These are phyloP conservation scores for Fermentozyma sake DNA, from an alignment of 1,139 yeast genomes.

Conservation along the genomic window DNA sequence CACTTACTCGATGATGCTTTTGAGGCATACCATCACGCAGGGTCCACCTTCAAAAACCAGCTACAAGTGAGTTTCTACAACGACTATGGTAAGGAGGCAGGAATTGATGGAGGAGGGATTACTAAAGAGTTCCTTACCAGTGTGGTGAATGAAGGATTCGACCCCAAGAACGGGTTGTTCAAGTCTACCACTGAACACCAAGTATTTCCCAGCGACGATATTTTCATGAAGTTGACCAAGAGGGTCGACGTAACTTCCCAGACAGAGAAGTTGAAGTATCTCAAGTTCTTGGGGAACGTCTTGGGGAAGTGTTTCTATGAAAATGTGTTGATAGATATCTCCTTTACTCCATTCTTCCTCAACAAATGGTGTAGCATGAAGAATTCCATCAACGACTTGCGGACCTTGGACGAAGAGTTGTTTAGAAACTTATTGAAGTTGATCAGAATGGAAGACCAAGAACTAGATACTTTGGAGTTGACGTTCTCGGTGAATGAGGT, in stretches of 20 bases:
- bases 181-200: constrained; percentile 52
- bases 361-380: constrained; percentile 60
- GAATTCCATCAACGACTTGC: constrained; percentile 74
- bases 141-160: constrained; percentile 66
- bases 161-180: constrained; percentile 39
- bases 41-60: constrained; percentile 49
- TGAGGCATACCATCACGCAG: constrained; percentile 42
- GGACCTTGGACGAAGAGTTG: constrained; percentile 63
- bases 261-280: constrained; percentile 31
- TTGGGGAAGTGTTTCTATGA: constrained; percentile 92
- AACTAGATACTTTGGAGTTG: constrained; percentile 56
- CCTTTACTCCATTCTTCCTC: constrained; percentile 84
- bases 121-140: constrained; percentile 86
- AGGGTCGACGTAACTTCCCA: constrained; percentile 26
- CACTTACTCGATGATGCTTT: constrained; percentile 72
- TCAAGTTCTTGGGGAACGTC: constrained; percentile 70
- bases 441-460: constrained; percentile 50
- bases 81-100: constrained; percentile 76
- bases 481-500: constrained; percentile 58
- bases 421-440: constrained; percentile 64
- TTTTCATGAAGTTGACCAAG: constrained; percentile 28
- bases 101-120: constrained; percentile 96
- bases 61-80: constrained; percentile 66
- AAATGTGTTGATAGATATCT: constrained; percentile 71
- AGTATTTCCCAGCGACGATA: constrained; percentile 70